Evolutionary conservation across 2,329 filamentous ascomycete genomes (phyloP), one percentile per base, ranked within the genome.

Genomic region (Neophaeococcomyces mojaviensis): DNA sequence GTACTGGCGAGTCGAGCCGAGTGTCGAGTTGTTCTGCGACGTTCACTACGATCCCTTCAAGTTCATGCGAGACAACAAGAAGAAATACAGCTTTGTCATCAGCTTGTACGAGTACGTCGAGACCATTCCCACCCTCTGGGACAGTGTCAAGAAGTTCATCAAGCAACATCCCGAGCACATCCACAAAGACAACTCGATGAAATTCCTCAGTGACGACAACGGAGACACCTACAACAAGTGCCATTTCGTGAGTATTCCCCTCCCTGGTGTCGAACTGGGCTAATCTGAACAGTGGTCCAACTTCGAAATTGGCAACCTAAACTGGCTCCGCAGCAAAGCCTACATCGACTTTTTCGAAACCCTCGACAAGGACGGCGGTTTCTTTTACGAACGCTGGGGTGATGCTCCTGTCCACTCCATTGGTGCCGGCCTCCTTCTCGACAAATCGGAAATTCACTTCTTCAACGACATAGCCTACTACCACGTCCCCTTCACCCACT

Each of bases 391-490:
- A 70, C 77, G 92, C 57, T 98, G 92, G 92, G 92, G 92, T 8
- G 92, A 98, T 72, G 92, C 92, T 4, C 92, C 92, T 0, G 88
- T 98, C 4, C 92, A 98, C 71, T 96, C 90, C n/a, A 96, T 98
- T 56, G 92, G 87, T 12, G 92, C 92, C 2, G 78, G 78, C 50
- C 71, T 98, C 33, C 77, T 97, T 66, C 75, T 98, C 54, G 83
- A 86, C 67, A 96, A 94, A 72, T 85, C 92, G 40, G 82, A 98
- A 65, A 81, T 98, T 52, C 92, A 98, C 67, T 98, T 98, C 73
- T 98, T 97, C 74, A 87, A 98, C 67, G 90, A 98, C 61, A 98
- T 98, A 59, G 90, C 87, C 49, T 98, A 98, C 69, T 96, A 88
- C 68, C 92, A 98, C 64, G 86, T 96, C 19, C 92, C 92, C 18